Conservation (phyloP, 2,329 filamentous ascomycete genomes). For the Colletotrichum spaethianum region DNA sequence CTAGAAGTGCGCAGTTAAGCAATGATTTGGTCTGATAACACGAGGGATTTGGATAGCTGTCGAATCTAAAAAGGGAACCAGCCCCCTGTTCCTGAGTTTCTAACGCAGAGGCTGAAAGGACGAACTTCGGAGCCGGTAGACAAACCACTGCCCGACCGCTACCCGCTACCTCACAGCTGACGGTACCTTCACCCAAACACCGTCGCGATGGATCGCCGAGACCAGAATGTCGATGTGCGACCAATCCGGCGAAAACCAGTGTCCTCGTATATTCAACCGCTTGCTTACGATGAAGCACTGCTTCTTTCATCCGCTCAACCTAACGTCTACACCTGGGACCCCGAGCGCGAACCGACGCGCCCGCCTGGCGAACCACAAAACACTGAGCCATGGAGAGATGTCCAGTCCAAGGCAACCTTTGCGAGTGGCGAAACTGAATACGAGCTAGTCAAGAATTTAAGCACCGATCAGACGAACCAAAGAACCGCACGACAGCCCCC, state of each 20-base stretch:
- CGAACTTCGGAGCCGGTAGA: too few relatives aligned
- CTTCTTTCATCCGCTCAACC: conserved; percentile 25
- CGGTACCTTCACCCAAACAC: too few relatives aligned
- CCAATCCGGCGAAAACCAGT: conserved; percentile 6
- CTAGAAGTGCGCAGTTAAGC: too few relatives aligned
- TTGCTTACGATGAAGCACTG: conserved; percentile 18
- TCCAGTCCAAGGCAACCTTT: conserved; percentile 1
- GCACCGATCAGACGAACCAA: neutral
- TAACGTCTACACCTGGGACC: conserved; percentile 3
- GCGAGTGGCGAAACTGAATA: conserved; percentile 3
- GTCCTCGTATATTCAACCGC: conserved; percentile 15
- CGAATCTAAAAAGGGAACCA: too few relatives aligned
- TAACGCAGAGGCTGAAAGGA: too few relatives aligned
- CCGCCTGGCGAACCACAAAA: neutral
- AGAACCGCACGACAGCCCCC: too few relatives aligned
- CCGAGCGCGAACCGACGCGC: neutral
- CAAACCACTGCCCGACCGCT: too few relatives aligned
- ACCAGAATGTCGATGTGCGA: neutral
- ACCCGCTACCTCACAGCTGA: too few relatives aligned
- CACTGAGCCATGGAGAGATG: neutral
- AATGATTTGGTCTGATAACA: too few relatives aligned
- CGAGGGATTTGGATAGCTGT: too few relatives aligned
- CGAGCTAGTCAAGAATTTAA: conserved; percentile 9
- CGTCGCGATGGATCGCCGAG: conserved; percentile 7
- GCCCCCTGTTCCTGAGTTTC: too few relatives aligned